Evolutionary conservation across 345 rosid species (phyloP).

Genomic region (Citrus maxima): DNA sequence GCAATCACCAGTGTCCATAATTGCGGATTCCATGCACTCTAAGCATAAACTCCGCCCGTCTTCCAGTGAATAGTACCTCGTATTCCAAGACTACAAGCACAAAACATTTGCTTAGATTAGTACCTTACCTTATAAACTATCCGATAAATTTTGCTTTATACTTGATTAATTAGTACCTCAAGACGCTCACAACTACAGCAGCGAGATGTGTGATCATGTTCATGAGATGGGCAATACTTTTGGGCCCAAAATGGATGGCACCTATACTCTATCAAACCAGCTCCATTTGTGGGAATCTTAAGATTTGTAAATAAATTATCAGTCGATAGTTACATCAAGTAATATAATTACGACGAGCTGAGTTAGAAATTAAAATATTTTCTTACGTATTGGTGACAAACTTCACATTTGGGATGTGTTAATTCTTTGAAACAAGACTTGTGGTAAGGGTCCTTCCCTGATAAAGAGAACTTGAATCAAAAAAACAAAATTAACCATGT

Average conservation of each 20-base stretch:
- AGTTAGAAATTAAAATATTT: neutral
- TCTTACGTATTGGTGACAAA: constrained; percentile 89
- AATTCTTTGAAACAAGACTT: constrained; percentile 86
- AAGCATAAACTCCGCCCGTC: constrained; percentile 84
- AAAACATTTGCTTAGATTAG: neutral
- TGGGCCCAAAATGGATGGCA: constrained; percentile 99
- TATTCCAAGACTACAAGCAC: constrained; percentile 53
- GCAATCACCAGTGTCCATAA: constrained; percentile 93
- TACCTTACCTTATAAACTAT: neutral
- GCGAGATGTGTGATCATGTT: constrained; percentile 75
- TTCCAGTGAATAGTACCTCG: constrained; percentile 56
- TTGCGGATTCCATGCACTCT: constrained; percentile 94
- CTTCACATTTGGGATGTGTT: constrained; percentile 95
- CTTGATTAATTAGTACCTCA: constrained; percentile 53
- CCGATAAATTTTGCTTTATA: neutral
- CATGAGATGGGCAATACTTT: constrained; percentile 89
- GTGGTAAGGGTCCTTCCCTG: constrained; percentile 76
- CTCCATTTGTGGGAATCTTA: constrained; percentile 84
- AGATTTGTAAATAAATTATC: neutral
- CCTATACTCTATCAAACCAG: constrained; percentile 87
- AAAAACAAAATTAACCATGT: constrained; percentile 24
- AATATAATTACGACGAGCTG: neutral
- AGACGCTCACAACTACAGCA: constrained; percentile 97
- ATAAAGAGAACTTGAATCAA: constrained; percentile 72
- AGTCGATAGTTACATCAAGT: neutral